Evolutionary conservation across 2,329 filamentous ascomycete genomes (phyloP), one percentile per base, ranked within the genome.

Genomic region (Monosporascus sp.): DNA sequence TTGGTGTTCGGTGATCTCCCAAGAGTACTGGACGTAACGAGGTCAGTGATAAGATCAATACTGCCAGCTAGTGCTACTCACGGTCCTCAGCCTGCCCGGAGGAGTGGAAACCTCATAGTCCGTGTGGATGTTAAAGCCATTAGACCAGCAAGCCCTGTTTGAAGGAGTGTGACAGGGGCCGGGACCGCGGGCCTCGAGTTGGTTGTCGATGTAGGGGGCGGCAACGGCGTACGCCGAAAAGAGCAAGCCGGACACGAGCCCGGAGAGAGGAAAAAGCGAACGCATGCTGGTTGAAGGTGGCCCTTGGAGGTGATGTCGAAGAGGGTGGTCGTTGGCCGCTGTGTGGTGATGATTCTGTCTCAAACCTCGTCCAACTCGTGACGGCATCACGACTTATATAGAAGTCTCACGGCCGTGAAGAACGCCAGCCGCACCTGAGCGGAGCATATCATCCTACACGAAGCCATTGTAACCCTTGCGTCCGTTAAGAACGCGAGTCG

Each of bases 21-120:
- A 63, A 50, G 56, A 52, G 53, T 58, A 64, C 58, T 62, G 35
- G 9, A 41, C 7, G 17, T 17, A 50, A 51, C 74, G 2, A 84
- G 74, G 17, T 76, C 69, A 44, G 37, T 11, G 3, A 20, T 22
- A 31, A n/a, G 24, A 20, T 46, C 43, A 46, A 18, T 28, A 14
- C 15, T 46, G n/a, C 3, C 5, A 6, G 43, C n/a, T 28, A 41
- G 14, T 46, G 7, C 35, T 7, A 48, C 59, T 58, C 52, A 60
- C 60, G 24, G 44, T 56, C 46, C 43, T 60, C 11, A 55, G 18
- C 5, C 35, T 40, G 9, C 61, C 60, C 9, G 55, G 35, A 8
- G 63, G 63, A 1, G 58, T 63, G 17, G 50, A 53, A 1, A 44
- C 48, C 44, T 65, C 63, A 55, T 64, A 66, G 48, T 66, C 63